phyloP scores from a whole-genome alignment of 2,329 filamentous ascomycete genomes.

The Fusarium hainanense region DNA sequence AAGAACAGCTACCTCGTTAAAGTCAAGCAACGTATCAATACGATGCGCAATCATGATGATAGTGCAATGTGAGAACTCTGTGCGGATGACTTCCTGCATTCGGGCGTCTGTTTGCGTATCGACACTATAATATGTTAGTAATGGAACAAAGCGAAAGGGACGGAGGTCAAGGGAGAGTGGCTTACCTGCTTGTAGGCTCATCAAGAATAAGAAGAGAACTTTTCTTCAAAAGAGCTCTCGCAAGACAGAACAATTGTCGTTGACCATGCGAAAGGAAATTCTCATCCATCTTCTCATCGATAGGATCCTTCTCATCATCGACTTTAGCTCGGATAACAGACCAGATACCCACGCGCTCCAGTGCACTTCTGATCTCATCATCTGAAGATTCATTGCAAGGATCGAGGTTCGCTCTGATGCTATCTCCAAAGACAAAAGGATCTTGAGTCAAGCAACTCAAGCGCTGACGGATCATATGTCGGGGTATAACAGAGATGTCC shows the following conservation, averaged over 20 bases:
- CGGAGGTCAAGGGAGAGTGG: background rate
- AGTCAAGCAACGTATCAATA: constrained; percentile 49
- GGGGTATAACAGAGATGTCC: constrained; percentile 49
- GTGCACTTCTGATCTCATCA: constrained; percentile 55
- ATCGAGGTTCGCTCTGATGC: constrained; percentile 63
- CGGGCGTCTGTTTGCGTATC: constrained; percentile 46
- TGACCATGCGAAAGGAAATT: constrained; percentile 53
- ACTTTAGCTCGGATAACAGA: constrained; percentile 54
- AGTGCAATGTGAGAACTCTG: constrained; percentile 47
- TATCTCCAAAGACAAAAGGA: constrained; percentile 61
- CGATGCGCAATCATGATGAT: constrained; percentile 52
- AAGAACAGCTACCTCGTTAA: constrained; percentile 50
- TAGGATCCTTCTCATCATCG: constrained; percentile 43
- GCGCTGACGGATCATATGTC: constrained; percentile 44
- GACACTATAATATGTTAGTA: constrained; percentile 40
- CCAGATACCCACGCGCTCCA: constrained; percentile 62
- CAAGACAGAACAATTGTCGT: constrained; percentile 49
- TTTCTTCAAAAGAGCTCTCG: constrained; percentile 46
- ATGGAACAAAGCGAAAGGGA: background rate
- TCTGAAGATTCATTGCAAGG: constrained; percentile 54
- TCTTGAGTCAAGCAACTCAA: constrained; percentile 65
- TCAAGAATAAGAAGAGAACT: constrained; percentile 50
- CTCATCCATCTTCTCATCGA: constrained; percentile 51
- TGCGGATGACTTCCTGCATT: constrained; percentile 47
- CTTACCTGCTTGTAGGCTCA: constrained; percentile 54